Base-by-base conservation (phyloP, 345 rosid genomes). In the Diplotaxis tenuifolia region DNA sequence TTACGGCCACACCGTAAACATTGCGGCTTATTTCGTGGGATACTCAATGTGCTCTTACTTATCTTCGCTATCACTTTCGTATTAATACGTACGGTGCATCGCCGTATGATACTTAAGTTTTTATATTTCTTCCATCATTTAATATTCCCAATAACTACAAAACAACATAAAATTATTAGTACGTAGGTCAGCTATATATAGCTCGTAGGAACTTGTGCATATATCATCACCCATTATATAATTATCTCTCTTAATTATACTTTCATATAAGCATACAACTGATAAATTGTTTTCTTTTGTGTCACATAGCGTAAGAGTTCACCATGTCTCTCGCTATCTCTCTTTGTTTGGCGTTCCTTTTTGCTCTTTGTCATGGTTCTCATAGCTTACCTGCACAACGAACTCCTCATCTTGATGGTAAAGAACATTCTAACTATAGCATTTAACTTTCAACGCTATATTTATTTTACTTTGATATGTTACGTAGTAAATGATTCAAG, bases 331-430 rank as follows among this genome's bases (percentile, higher is more conserved):
- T 67, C 65, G 22, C 62, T 60, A 18, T 49, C 28, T 59, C 65
- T 67, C 42, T 77, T 77, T 72, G 77, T 64, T 38, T 67, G 5
- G 45, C 18, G 5, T 21, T 72, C 23, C n/a, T 78, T 16, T 20
- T 7, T 27, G 67, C 77, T 12, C 53, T 72, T 31, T 61, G 45
- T 12, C 50, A 72, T 67, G 73, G 59, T 9, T 72, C 70, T 60
- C 65, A 27, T 10, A 62, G 65, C 77, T 61, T 60, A 22, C 70
- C 36, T 10, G 28, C 60, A 20, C 10, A 2, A 40, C 25, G 72
- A 19, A 21, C 53, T 61, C 72, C 77, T 61, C 77, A 71, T 78
- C 77, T 78, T 59, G 81, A 77, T 31, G 31, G 81, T 78, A 66
- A n/a, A 23, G 65, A 50, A 11, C 38, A 65, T 23, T 21, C 25